Evolutionary conservation across 805 yeast genomes (phyloP), one percentile per base, ranked within the genome.

Genomic region (Middelhovenomyces tepae): DNA sequence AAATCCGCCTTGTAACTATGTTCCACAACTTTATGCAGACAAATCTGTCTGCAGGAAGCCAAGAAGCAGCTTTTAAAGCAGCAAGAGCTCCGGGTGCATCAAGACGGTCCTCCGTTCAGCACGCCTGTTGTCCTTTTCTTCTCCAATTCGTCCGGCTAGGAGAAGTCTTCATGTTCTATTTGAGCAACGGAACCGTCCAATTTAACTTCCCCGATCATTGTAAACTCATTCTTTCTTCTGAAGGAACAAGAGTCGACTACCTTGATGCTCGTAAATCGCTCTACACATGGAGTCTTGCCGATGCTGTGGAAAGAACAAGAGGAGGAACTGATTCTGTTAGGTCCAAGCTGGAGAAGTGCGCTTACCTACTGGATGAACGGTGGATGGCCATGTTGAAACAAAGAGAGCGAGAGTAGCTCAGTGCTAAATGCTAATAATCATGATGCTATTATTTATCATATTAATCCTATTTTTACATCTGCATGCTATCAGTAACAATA

Each of bases 201-300:
- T 87, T 87, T 63, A 91, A 91, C 60, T 91, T 91, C 61, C 80
- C 80, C 55, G 97, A 91, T 59, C 98, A 91, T 53, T 87, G 81
- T 59, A 91, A 91, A 59, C 61, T 87, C 35, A 77, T 93, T 38
- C 56, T 89, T 24, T 79, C 87, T 27, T 78, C 78, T 45, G 65
- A 72, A 35, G 96, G 95, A 15, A 67, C 71, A 39, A 73, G 74
- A 28, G 69, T 89, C 13, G 82, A 93, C 17, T 85, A 85, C 47
- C 77, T 89, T 33, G 82, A 57, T 4, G 43, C 43, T 28, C 42
- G 44, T 19, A 47, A 45, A 27, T 39, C 35, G 17, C 40, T 43
- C 27, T 38, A 42, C 26, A 35, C 41, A 24, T 44, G 51, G 46
- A n/a, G n/a, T n/a, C n/a, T n/a, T n/a, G n/a, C n/a, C n/a, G n/a